These are phyloP conservation scores for Rosa hybrid DNA, from an alignment of 331 rosid species.

Conservation along the genomic window DNA sequence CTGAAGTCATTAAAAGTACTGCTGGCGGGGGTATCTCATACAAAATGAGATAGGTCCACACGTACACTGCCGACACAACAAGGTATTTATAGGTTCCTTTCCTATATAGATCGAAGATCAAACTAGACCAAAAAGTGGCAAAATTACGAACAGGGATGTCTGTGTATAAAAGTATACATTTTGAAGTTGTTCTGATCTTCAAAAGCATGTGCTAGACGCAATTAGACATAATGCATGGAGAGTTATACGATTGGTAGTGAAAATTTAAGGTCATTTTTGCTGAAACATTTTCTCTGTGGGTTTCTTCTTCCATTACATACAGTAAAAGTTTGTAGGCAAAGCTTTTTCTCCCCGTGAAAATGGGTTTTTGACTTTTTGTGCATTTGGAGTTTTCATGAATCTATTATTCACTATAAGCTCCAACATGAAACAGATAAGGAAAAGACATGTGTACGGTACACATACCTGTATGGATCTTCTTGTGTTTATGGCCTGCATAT, in stretches of 20 bases:
- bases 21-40: not conserved
- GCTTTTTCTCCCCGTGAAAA: not conserved
- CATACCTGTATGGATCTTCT: not conserved
- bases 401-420: not conserved
- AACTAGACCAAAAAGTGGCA: not conserved
- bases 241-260: not conserved
- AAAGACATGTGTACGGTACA: not conserved
- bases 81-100: not conserved
- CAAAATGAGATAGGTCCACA: not conserved
- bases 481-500: constrained; percentile 13
- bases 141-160: not conserved
- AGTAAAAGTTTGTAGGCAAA: not conserved
- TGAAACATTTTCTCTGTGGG: not conserved
- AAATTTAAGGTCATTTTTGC: not conserved
- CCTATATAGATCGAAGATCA: not conserved
- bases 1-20: not conserved
- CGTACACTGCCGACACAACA: not conserved
- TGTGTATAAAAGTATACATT: not conserved
- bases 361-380: not conserved
- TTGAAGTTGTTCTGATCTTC: not conserved
- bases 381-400: not conserved
- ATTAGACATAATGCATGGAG: not conserved
- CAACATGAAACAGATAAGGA: not conserved
- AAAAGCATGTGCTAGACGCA: not conserved
- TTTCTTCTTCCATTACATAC: not conserved